Base-by-base conservation (phyloP, 352 stramenopile species). In the Phytophthora fragariae region DNA sequence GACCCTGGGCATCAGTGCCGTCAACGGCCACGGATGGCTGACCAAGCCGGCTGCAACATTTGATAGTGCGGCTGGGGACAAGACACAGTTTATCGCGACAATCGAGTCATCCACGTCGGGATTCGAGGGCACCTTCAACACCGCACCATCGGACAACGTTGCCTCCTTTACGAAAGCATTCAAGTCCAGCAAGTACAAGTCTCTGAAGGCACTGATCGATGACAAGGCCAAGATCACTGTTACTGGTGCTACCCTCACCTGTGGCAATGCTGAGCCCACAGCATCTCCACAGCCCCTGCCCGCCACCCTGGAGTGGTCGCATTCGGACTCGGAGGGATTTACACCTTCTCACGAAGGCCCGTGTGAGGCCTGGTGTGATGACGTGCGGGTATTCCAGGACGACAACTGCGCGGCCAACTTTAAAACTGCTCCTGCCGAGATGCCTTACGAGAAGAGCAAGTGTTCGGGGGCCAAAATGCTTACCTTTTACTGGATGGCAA, bases 331-430 rank as follows among this genome's bases (percentile, higher is more conserved):
- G 4, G 69, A 76, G 37, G 75, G 71, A 19, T 82, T 83, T 27
- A 78, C 66, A 2, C 24, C 71, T 21, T 77, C 73, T 2, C 76
- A 83, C 55, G 76, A 84, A 67, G 79, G 79, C 11, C 79, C 79
- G 2, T 84, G 79, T 9, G 79, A 86, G 57, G 56, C 78, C 54
- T 86, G 79, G 76, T 86, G 79, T 41, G 76, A 86, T 55, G 69
- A 84, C n/a, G 24, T 44, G 2, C 52, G 41, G 3, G 49, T 19
- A 9, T 76, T 76, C 52, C 31, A 68, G 0, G 69, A 76, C 19
- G 57, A 76, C 3, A 49, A 76, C 69, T 72, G 62, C 33, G 55
- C 69, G 5, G 63, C 52, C 0, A 52, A 83, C 58, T 81, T 72
- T 61, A 73, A 59, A 27, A 71, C 53, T 3, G 70, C 67, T 11